Evolutionary conservation across 2,329 filamentous ascomycete genomes (phyloP).

Genomic region (Aspergillus tubingensis): DNA sequence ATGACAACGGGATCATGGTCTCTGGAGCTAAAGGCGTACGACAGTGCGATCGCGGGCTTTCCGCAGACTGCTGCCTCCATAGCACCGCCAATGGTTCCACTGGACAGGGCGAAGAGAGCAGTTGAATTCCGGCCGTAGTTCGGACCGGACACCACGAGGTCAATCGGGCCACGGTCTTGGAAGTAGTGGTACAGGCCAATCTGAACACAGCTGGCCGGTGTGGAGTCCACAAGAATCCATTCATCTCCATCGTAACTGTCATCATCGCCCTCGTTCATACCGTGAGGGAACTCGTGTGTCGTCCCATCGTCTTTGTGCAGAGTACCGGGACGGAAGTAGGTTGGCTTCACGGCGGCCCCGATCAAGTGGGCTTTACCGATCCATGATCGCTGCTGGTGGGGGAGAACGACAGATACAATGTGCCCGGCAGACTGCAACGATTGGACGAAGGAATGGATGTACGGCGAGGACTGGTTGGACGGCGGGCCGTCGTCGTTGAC

Average conservation of each 20-base stretch:
- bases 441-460: conserved; percentile 72
- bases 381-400: conserved; percentile 91
- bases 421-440: conserved; percentile 75
- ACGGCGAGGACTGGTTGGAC: conserved; percentile 75
- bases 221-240: conserved; percentile 80
- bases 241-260: conserved; percentile 63
- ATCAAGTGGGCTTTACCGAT: conserved; percentile 98
- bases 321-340: conserved; percentile 74
- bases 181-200: conserved; percentile 82
- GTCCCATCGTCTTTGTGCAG: conserved; percentile 67
- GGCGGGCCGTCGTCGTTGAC: conserved; percentile 80
- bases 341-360: conserved; percentile 79
- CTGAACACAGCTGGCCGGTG: conserved; percentile 77
- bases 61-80: conserved; percentile 75
- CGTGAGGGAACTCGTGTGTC: conserved; percentile 61
- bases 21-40: conserved; percentile 84
- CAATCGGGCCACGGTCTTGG: conserved; percentile 68
- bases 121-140: conserved; percentile 85
- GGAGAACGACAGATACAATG: conserved; percentile 86
- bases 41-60: conserved; percentile 74
- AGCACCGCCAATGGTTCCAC: conserved; percentile 74
- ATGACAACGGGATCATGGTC: conserved; percentile 84
- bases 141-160: conserved; percentile 76
- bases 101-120: conserved; percentile 74
- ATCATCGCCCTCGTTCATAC: conserved; percentile 54